Base-by-base conservation (phyloP, 2,329 filamentous ascomycete genomes). In the Pseudogymnoascus sp. region DNA sequence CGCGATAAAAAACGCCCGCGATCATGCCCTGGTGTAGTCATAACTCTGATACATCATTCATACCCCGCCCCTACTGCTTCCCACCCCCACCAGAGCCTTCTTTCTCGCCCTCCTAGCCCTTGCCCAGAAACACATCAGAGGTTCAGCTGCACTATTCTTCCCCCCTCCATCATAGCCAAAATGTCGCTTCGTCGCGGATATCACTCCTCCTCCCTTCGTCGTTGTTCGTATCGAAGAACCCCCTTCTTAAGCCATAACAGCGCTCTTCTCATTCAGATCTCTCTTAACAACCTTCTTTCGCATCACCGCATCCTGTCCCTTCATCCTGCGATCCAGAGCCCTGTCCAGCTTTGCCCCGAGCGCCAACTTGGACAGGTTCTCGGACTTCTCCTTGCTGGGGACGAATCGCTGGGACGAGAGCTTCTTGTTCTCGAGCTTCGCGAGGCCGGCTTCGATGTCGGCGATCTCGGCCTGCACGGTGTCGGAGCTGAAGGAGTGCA, bases 261-360 rank as follows among this genome's bases (percentile, higher is more conserved):
- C 44, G 59, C 64, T 66, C 61, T 68, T 65, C 44, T 61, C 33
- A 21, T 21, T 21, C 21, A 41, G 13, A 59, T 68, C 68, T 58
- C 67, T 60, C 29, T 39, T 62, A 10, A 36, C 59, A 39, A 42
- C 25, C 27, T 62, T 51, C 58, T 61, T 66, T n/a, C 39, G 48
- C 74, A 88, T 86, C 70, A 85, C 82, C 44, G 87, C 87, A 73
- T 91, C 88, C 73, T 91, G 88, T 58, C 85, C 77, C 8, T 82
- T 84, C 86, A 90, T 88, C 70, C 88, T 79, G 67, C 88, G 77
- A 62, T 83, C 81, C 31, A 91, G 78, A 2, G 88, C 88, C 62
- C 87, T 80, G 72, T 90, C 87, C 59, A 90, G 78, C 75, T 90
- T 90, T n/a, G 88, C 88, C 35, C 87, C 86, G 59, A 91, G 77